Conservation (phyloP, 352 stramenopile genomes). For the Pythium rishiriense region DNA sequence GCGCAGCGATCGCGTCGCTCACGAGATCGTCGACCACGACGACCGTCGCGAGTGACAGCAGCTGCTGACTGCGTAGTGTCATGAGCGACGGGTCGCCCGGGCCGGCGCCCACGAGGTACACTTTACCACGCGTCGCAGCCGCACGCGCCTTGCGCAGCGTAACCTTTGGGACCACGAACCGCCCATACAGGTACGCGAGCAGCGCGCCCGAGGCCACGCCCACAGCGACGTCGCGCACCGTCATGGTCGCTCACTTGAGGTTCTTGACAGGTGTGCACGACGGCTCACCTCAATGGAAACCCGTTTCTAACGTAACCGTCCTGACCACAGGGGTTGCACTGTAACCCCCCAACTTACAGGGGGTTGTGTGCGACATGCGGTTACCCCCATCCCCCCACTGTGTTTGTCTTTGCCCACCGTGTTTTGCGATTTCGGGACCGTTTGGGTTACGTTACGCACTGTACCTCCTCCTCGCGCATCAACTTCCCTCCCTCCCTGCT, state of each 20-base stretch:
- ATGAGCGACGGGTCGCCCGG: slow-evolving; percentile 59
- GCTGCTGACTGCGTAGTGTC: slow-evolving; percentile 47
- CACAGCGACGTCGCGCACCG: slow-evolving; percentile 43
- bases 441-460: background rate
- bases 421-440: background rate
- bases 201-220: slow-evolving; percentile 46
- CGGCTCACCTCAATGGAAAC: slow-evolving; percentile 3
- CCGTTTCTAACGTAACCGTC: background rate
- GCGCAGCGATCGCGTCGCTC: slow-evolving; percentile 49
- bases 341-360: no score
- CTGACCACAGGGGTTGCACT: no score
- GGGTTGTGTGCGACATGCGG: no score
- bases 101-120: slow-evolving; percentile 66
- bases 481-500: background rate
- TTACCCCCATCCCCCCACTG: no score
- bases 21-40: slow-evolving; percentile 72
- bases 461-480: slow-evolving; percentile 17
- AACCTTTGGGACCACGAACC: slow-evolving; percentile 35
- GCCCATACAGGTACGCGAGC: slow-evolving; percentile 35
- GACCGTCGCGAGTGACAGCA: slow-evolving; percentile 52
- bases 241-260: slow-evolving; percentile 15
- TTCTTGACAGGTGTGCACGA: background rate
- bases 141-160: slow-evolving; percentile 30
- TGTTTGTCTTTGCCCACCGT: no score
- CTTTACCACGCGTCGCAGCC: slow-evolving; percentile 34